Base-by-base conservation (phyloP, 768 basidiomycete genomes). In the Mycena vitilis region DNA sequence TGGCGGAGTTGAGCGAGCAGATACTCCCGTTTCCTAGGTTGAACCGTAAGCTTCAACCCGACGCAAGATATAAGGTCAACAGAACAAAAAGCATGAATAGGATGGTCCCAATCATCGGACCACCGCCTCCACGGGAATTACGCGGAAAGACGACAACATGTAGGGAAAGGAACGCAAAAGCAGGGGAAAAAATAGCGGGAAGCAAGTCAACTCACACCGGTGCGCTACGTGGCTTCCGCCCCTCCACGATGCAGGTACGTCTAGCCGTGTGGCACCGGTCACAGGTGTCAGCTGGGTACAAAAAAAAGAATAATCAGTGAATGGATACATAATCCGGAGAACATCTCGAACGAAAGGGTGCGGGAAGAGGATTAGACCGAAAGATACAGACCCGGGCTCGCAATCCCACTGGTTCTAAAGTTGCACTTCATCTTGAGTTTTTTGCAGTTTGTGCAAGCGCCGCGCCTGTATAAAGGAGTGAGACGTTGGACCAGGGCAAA, bases 391-490 rank as follows among this genome's bases (percentile, higher is more conserved):
- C 44, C 53, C 10, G 59, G 25, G 38, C 58, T 30, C 60, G 49
- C 48, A 34, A 48, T 54, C 15, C 30, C 48, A 22, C 67, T 45
- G 18, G 68, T 59, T 13, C 63, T 89, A 76, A 95, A 94, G 72
- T 90, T 90, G 80, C 94, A 95, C 84, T 91, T 94, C 94, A 95
- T 95, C 91, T 95, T 95, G 74, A 95, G 88, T 75, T 89, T 91
- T 78, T 94, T 95, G 86, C 94, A 95, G 75, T 95, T 89, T 4
- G 87, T 91, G 78, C 94, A 95, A 48, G 94, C 94, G 65, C 94
- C 92, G 70, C 90, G 89, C 49, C 93, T 95, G 58, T 8, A 30
- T 2, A 5, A 30, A 30, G 30, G 5, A 30, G 30, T 3, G 30
- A 30, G 30, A 30, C 30, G 30, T 30, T 30, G 30, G 30, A 30